Evolutionary conservation across 768 basidiomycete genomes (phyloP), one percentile per base, ranked within the genome.

Genomic region (Hortiboletus flavorubellus): DNA sequence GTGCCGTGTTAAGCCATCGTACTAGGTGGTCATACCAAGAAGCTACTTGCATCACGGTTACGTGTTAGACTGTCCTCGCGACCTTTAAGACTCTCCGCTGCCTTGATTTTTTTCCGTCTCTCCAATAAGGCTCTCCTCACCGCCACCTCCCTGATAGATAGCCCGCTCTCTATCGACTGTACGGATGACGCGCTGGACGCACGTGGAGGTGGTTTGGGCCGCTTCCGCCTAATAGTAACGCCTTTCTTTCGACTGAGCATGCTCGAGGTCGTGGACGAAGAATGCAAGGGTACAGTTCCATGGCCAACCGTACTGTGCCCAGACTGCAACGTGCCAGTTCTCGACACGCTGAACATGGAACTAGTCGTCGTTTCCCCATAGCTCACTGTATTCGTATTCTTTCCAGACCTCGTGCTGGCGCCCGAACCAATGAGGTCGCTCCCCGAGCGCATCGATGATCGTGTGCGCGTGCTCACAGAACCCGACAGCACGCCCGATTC

Each of bases 151-250:
- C 54, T 61, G 16, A 40, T 42, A 18, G 68, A 69, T 10, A 65
- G 6, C 30, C 52, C 53, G 29, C 66, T 61, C 39, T 61, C 68
- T 5, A 60, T 21, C 18, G 69, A 68, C 44, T 61, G 58, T 31
- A 67, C 50, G 0, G 68, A 69, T 8, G 68, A 69, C 5, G 70
- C 62, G 2, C 58, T 68, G 3, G 69, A 71, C 8, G 53, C 61
- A 9, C 68, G 69, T 12, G 50, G 31, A 11, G 58, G 60, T 8
- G 45, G 57, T 45, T 42, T 53, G 4, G 68, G 68, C 26, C 61
- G 60, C 50, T 59, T 68, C 38, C 61, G 59, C 46, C 51, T 52
- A 0, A 47, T 57, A 29, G 41, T 46, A 7, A 63, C 52, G 2
- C 63, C 66, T 38, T 59, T 66, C 38, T 59, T 67, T 43, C 61